Evolutionary conservation across 768 basidiomycete genomes (phyloP).

Genomic region (Calocera cornea): DNA sequence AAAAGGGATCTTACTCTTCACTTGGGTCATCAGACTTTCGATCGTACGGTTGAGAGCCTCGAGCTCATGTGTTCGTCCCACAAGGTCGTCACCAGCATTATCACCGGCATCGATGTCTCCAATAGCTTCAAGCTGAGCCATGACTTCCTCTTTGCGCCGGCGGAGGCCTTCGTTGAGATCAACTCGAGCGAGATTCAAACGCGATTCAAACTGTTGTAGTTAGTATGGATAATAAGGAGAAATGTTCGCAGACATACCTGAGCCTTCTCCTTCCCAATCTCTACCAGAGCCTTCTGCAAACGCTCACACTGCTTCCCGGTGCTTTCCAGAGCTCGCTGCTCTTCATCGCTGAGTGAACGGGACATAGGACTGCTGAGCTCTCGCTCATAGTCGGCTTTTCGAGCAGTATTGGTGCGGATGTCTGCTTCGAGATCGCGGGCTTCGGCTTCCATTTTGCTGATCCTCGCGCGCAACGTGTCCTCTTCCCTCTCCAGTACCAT

Average conservation of each 20-base stretch:
- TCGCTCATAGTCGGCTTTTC: slow-evolving; percentile 45
- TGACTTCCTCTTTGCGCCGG: slow-evolving; percentile 65
- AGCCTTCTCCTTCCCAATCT: slow-evolving; percentile 50
- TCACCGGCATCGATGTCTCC: slow-evolving; percentile 32
- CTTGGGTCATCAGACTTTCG: slow-evolving; percentile 36
- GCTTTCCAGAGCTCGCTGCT: slow-evolving; percentile 48
- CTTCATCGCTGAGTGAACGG: slow-evolving; percentile 56
- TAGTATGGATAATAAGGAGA: slow-evolving; percentile 6
- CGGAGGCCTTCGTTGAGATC: slow-evolving; percentile 83
- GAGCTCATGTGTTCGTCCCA: slow-evolving; percentile 49
- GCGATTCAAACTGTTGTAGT: slow-evolving; percentile 44
- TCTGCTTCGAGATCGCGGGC: slow-evolving; percentile 63
- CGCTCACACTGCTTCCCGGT: slow-evolving; percentile 67
- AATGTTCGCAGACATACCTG: slow-evolving; percentile 39
- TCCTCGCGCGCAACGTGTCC: slow-evolving; percentile 49
- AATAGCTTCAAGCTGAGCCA: slow-evolving; percentile 58
- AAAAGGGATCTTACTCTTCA: not conserved
- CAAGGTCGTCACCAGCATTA: slow-evolving; percentile 33
- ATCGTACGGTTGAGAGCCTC: slow-evolving; percentile 59
- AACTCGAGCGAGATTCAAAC: slow-evolving; percentile 74
- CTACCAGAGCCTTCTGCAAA: slow-evolving; percentile 54
- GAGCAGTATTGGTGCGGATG: slow-evolving; percentile 44
- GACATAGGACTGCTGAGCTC: slow-evolving; percentile 68
- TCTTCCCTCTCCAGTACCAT: slow-evolving; percentile 48
- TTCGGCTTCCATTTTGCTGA: slow-evolving; percentile 50